Percentiles rank a stretch among this genome's conserved stretches.
Conservation (phyloP, 2,329 filamentous ascomycete genomes). For the Alternaria solani region DNA sequence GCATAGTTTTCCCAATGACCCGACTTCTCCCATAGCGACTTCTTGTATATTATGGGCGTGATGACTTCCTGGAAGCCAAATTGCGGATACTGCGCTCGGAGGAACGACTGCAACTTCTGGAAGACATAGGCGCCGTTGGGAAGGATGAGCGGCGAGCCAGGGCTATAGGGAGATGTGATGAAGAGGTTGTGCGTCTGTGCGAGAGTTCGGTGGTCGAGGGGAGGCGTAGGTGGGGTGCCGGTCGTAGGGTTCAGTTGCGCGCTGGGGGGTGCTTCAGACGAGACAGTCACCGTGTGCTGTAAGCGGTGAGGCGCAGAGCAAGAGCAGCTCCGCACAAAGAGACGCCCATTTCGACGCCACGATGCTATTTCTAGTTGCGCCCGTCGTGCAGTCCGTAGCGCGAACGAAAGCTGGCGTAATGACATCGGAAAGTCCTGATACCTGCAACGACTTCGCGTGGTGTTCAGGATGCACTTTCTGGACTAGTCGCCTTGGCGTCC, state of each 20-base stretch:
- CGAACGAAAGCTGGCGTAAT: conserved; percentile 35
- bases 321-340: conserved; percentile 41
- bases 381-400: conserved; percentile 20
- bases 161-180: conserved; percentile 79
- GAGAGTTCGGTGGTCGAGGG: conserved; percentile 60
- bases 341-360: conserved; percentile 15
- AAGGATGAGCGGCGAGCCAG: conserved; percentile 84
- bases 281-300: conserved; percentile 33
- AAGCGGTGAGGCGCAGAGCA: conserved; percentile 43
- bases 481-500: conserved; percentile 37
- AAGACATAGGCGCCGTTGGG: conserved; percentile 84
- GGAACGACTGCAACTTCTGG: conserved; percentile 81
- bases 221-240: conserved; percentile 46
- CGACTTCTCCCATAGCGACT: conserved; percentile 83
- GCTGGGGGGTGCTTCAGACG: conserved; percentile 25
- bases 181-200: conserved; percentile 74
- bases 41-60: conserved; percentile 90
- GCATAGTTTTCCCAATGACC: conserved; percentile 91
- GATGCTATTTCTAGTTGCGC: conserved; percentile 10
- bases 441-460: conserved; percentile 14
- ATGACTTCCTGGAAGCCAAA: conserved; percentile 91
- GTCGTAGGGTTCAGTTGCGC: conserved; percentile 43
- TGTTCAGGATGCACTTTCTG: conserved; percentile 31
- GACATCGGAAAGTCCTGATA: conserved; percentile 41
- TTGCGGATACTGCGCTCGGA: conserved; percentile 81